These are phyloP conservation scores for Yarrowia sp. DNA, from an alignment of 805 yeast genomes.

Conservation along the genomic window DNA sequence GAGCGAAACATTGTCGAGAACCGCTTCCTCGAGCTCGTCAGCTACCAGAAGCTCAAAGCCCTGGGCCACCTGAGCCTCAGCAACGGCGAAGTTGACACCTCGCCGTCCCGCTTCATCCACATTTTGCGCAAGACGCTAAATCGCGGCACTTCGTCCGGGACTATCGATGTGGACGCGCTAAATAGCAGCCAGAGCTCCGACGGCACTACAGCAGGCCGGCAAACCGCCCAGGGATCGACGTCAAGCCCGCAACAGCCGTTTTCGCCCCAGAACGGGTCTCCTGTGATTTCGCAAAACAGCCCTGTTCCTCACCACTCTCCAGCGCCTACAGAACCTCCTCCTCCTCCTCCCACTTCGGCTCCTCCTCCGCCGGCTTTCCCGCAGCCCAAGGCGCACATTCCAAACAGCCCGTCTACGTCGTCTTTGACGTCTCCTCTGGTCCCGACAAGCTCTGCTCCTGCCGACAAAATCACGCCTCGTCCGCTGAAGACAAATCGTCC, in stretches of 20 bases:
- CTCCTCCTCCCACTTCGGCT: background rate
- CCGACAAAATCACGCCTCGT: slow-evolving; percentile 18
- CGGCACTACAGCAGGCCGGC: background rate
- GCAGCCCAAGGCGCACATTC: background rate
- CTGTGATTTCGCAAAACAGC: background rate
- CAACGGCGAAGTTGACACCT: slow-evolving; percentile 44
- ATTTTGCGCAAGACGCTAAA: slow-evolving; percentile 48
- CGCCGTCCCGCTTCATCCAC: slow-evolving; percentile 58
- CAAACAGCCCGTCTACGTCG: background rate
- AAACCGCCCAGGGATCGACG: too few species aligned
- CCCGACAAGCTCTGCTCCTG: background rate
- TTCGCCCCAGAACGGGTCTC: background rate
- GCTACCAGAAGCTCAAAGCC: slow-evolving; percentile 58
- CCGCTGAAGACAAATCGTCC: slow-evolving; percentile 17
- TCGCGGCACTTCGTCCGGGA: slow-evolving; percentile 31
- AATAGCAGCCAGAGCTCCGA: background rate
- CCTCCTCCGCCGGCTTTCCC: background rate
- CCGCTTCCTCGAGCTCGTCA: slow-evolving; percentile 62
- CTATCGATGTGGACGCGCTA: background rate
- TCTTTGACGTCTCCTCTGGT: background rate
- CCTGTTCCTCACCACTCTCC: slow-evolving; percentile 13
- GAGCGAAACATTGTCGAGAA: slow-evolving; percentile 58
- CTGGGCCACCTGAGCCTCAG: slow-evolving; percentile 42
- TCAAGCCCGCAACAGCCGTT: background rate
- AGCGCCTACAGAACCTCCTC: slow-evolving; percentile 8